Evolutionary conservation across 345 rosid species (phyloP), one percentile per base, ranked within the genome.

Genomic region (Reutealis trisperma): DNA sequence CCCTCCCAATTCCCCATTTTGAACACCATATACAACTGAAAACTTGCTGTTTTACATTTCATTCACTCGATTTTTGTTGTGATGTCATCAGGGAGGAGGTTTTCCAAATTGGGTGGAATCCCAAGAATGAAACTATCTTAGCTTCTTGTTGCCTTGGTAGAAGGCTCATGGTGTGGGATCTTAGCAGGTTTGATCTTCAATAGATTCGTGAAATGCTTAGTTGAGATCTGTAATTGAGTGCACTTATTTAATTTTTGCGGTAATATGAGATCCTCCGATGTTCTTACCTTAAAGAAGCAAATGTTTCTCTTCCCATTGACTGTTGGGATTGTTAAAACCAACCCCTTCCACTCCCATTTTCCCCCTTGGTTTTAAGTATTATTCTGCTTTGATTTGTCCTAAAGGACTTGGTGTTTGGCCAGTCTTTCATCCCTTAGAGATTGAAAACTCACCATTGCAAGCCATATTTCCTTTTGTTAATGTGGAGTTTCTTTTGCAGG

Each of bases 161-260:
- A 86, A 88, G 99, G 88, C 97, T 96, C 68, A 90, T 94, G 98
- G 97, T 94, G 76, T 96, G 99, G 99, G 99, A 96, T 83, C 94
- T 94, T 75, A 96, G 97, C 96, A 96, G 99, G 99, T 93, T 78
- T 65, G 88, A 74, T 63, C 30, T 76, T 75, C 70, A 80, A 25
- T 18, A 49, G 25, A 13, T 27, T 60, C 1, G 34, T 27, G 5
- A 19, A 41, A 7, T n/a, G 59, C 51, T 55, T 45, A 44, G 19
- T 60, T 67, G 66, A 44, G 19, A 47, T 79, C 18, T 63, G 24
- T 54, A 25, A 30, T 63, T 63, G 51, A 71, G 22, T 59, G 32
- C 44, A 21, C 16, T 45, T 52, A 3, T 51, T 22, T 52, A n/a
- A 58, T 70, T 30, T 37, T 37, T 37, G 41, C 6, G 41, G 41